phyloP scores from a whole-genome alignment of 352 stramenopile genomes.

The Pythium rhizo-oryzae region DNA sequence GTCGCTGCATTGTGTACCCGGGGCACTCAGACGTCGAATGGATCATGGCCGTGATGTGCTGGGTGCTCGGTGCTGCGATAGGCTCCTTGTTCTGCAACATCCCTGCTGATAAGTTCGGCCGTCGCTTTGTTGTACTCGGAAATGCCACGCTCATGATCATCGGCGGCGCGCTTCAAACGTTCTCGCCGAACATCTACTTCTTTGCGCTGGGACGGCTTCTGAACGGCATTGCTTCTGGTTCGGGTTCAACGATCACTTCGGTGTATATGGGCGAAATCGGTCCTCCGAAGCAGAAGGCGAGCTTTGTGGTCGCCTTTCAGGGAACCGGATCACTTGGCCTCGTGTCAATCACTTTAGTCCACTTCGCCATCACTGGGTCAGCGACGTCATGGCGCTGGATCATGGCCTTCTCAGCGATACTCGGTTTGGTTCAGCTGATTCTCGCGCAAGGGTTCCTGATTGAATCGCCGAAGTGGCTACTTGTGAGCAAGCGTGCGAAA shows the following conservation, averaged over 20 bases:
- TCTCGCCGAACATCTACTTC: slow-evolving; percentile 41
- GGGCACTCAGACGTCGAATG: slow-evolving; percentile 42
- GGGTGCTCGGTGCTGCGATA: slow-evolving; percentile 41
- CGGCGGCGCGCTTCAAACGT: slow-evolving; percentile 36
- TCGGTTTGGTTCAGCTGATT: slow-evolving; percentile 38
- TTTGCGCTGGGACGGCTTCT: slow-evolving; percentile 46
- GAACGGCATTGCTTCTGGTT: slow-evolving; percentile 41
- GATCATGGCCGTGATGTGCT: slow-evolving; percentile 40
- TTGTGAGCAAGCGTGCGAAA: slow-evolving; percentile 27
- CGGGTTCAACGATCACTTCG: slow-evolving; percentile 39
- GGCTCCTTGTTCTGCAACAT: slow-evolving; percentile 37
- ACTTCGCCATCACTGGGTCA: slow-evolving; percentile 41
- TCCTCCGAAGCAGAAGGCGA: slow-evolving; percentile 33
- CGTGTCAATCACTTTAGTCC: slow-evolving; percentile 35
- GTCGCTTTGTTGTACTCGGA: slow-evolving; percentile 33
- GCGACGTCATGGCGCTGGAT: slow-evolving; percentile 42
- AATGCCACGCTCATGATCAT: slow-evolving; percentile 47
- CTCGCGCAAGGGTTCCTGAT: slow-evolving; percentile 31
- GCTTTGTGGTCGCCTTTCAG: slow-evolving; percentile 44
- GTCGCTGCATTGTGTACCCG: slow-evolving; percentile 44
- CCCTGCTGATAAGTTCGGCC: slow-evolving; percentile 39
- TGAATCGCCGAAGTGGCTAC: slow-evolving; percentile 42
- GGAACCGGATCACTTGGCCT: slow-evolving; percentile 35
- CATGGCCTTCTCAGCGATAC: slow-evolving; percentile 38
- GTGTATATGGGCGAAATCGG: slow-evolving; percentile 43